Percentiles rank a stretch among this genome's conserved stretches.
Conservation (phyloP, 108 stramenopile species). For the Fragilaria radians region DNA sequence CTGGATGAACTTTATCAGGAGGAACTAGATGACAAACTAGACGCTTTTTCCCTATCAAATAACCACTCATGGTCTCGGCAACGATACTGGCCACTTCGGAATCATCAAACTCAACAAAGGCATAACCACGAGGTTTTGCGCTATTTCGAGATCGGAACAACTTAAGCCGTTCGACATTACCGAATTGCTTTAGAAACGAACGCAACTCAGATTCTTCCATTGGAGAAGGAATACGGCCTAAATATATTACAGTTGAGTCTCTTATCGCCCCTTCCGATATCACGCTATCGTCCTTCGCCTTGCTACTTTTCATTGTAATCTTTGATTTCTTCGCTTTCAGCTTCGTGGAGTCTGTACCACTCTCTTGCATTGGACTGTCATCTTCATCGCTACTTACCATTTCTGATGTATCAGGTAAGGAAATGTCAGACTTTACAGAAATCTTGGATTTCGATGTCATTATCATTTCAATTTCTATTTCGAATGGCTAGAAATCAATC, state of each 20-base stretch:
- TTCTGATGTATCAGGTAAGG: too few relatives aligned
- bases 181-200: conserved; percentile 93
- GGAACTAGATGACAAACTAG: conserved; percentile 87
- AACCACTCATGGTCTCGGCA: conserved; percentile 93
- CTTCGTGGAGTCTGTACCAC: too few relatives aligned
- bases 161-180: conserved; percentile 69
- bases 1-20: conserved; percentile 42
- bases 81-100: conserved; percentile 86
- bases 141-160: conserved; percentile 84
- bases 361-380: too few relatives aligned
- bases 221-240: conserved; percentile 92
- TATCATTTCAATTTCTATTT: too few relatives aligned
- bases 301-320: conserved; percentile 20
- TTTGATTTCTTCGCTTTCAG: conserved; percentile 19
- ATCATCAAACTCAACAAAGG: conserved; percentile 88
- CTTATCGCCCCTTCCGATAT: conserved; percentile 15
- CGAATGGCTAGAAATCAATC: too few relatives aligned
- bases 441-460: too few relatives aligned
- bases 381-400: too few relatives aligned
- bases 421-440: too few relatives aligned
- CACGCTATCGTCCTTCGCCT: conserved; percentile 18
- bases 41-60: conserved; percentile 78
- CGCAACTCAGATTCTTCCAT: conserved; percentile 91
- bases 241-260: conserved; percentile 77
- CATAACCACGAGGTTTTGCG: conserved; percentile 85